Percentiles rank a stretch among this genome's conserved stretches.
Evolutionary conservation across 2,329 filamentous ascomycete species (phyloP).

Genomic region (Sporothrix euskadiensis): DNA sequence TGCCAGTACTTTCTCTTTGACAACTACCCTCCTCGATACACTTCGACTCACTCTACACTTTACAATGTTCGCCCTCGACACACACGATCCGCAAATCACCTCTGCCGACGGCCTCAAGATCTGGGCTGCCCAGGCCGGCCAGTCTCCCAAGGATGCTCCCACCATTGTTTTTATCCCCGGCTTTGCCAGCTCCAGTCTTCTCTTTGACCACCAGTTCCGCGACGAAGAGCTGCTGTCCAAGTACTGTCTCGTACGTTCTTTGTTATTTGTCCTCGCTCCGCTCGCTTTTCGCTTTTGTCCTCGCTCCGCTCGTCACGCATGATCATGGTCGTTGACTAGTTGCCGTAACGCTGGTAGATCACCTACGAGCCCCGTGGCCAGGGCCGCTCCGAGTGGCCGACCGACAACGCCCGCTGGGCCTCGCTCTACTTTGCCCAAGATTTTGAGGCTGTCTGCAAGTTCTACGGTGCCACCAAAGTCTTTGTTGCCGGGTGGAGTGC

Average conservation of each 20-base stretch:
- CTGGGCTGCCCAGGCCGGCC: conserved; percentile 28
- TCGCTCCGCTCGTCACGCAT: not conserved
- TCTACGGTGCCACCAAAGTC: conserved; percentile 26
- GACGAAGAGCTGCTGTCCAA: conserved; percentile 26
- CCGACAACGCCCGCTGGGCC: conserved; percentile 4
- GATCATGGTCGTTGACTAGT: not conserved
- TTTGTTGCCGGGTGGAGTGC: conserved; percentile 28
- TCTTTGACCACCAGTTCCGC: conserved; percentile 29
- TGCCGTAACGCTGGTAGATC: conserved; percentile 12
- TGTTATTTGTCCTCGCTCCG: not conserved
- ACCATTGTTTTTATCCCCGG: conserved; percentile 29
- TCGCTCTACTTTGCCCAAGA: conserved; percentile 24
- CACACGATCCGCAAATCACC: conserved; percentile 9
- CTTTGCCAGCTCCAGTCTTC: conserved; percentile 24
- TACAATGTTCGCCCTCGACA: conserved; percentile 27
- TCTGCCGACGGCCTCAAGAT: conserved; percentile 30
- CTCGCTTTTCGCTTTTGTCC: not conserved
- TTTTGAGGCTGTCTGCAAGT: conserved; percentile 28
- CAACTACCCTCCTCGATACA: too few relatives aligned
- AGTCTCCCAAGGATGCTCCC: conserved; percentile 15
- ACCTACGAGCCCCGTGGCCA: conserved; percentile 29
- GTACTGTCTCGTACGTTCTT: conserved; percentile 23
- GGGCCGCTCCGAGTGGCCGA: conserved; percentile 22
- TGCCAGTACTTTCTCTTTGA: not conserved
- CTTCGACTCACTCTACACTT: not conserved